Evolutionary conservation across 2,329 filamentous ascomycete genomes (phyloP).

Genomic region (Septoria petroselini): DNA sequence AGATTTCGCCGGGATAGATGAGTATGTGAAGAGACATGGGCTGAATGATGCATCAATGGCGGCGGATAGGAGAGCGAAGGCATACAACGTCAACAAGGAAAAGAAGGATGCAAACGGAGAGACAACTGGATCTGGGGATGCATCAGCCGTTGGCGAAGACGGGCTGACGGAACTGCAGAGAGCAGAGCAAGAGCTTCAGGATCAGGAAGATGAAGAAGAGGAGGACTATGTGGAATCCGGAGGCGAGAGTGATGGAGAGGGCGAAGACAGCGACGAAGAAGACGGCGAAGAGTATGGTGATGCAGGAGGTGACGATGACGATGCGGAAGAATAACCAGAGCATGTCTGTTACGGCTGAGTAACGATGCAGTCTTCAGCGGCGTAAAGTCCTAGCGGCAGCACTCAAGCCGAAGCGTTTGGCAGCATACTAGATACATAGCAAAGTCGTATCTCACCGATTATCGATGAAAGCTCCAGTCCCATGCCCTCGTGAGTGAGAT

Average conservation of each 20-base stretch:
- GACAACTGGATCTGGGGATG: constrained; percentile 21
- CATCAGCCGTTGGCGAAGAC: constrained; percentile 30
- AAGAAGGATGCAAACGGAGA: constrained; percentile 32
- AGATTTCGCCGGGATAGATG: constrained; percentile 60
- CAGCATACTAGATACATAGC: too few species aligned
- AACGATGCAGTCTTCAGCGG: too few species aligned
- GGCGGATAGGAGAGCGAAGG: constrained; percentile 58
- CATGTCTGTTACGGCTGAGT: too few species aligned
- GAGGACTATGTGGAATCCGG: constrained; percentile 37
- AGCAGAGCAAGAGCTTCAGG: constrained; percentile 36
- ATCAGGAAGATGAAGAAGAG: constrained; percentile 37
- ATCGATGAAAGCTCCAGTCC: too few species aligned
- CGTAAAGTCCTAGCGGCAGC: too few species aligned
- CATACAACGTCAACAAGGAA: constrained; percentile 52
- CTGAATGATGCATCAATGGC: constrained; percentile 64
- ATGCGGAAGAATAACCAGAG: constrained; percentile 13
- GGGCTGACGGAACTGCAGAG: constrained; percentile 33
- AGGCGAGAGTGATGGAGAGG: constrained; percentile 37
- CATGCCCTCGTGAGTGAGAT: too few species aligned
- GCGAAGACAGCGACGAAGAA: constrained; percentile 35
- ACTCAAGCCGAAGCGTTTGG: too few species aligned
- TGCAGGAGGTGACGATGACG: constrained; percentile 27
- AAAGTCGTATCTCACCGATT: too few species aligned
- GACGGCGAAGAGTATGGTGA: constrained; percentile 29
- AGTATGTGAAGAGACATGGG: constrained; percentile 59